Conservation (phyloP, 306 rosid species). For the barrel medic (Medicago truncatula) region MtrunA17r5.0-ANR NC_053049.1:35511001-35511500, state of each 20-base stretch:
- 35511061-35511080: conserved; percentile 10
- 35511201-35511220: conserved; percentile 68
- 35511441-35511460: conserved; percentile 73
- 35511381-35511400: conserved; percentile 82
- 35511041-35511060: conserved; percentile 4
- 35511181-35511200: conserved; percentile 60
- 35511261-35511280: conserved; percentile 46
- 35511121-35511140: not conserved
- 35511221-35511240: conserved; percentile 70
- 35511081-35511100: not conserved
- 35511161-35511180: conserved; percentile 61
- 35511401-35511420: conserved; percentile 59
- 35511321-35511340: not conserved
- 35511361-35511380: conserved; percentile 83
- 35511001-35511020: not conserved
- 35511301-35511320: not conserved
- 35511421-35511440: conserved; percentile 78
- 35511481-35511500: conserved; percentile 67
- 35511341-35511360: conserved; percentile 60
- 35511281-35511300: conserved; percentile 1
- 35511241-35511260: conserved; percentile 75
- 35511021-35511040: not conserved
- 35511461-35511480: conserved; percentile 68
- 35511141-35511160: conserved; percentile 4
- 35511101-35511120: not conserved